phyloP scores from a whole-genome alignment of 768 basidiomycete genomes.

The Auricularia sp. region DNA sequence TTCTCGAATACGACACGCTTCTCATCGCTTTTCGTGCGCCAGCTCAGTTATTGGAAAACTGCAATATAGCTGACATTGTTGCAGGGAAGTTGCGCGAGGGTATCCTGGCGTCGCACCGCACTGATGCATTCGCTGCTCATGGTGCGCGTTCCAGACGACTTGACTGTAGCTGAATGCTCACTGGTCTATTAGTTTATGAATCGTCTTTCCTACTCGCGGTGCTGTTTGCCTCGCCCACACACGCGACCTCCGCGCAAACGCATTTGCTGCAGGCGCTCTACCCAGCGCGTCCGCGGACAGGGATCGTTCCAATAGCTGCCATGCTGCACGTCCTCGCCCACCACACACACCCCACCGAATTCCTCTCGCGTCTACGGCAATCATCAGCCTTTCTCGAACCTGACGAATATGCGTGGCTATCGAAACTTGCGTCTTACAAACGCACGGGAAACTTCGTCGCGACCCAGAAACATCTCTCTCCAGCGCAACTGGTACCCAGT shows the following conservation, averaged over 20 bases:
- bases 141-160: not conserved
- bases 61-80: not conserved
- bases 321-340: not conserved
- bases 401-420: not conserved
- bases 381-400: not conserved
- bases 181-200: slow-evolving; percentile 1
- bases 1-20: not conserved
- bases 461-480: not conserved
- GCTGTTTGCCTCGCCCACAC: not conserved
- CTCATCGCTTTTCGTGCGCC: not conserved
- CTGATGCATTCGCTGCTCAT: slow-evolving; percentile 2
- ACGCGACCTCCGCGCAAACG: slow-evolving; percentile 1
- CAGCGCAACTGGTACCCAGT: not conserved
- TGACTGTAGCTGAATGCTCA: not conserved
- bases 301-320: not conserved
- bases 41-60: too few relatives aligned
- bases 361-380: not conserved
- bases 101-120: not conserved
- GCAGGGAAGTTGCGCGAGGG: slow-evolving; percentile 7
- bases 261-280: not conserved
- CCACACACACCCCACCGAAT: not conserved
- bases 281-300: not conserved
- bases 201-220: slow-evolving; percentile 1
- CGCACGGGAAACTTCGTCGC: not conserved
- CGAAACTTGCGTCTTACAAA: not conserved